These are phyloP conservation scores for Xerocomus potaroensis DNA, from an alignment of 768 basidiomycete species.

Conservation along the genomic window DNA sequence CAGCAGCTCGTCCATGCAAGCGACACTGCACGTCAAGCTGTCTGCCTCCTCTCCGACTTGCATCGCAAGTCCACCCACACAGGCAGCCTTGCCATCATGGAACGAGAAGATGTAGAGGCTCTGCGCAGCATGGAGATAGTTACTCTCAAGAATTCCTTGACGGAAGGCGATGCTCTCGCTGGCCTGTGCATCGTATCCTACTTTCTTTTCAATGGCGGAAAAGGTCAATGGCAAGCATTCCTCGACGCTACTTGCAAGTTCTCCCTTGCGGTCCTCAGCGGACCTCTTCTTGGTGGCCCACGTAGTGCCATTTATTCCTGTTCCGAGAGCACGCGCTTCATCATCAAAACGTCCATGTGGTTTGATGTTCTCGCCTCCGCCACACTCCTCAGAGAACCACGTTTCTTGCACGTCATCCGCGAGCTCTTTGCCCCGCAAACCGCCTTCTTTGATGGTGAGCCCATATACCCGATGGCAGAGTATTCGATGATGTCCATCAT, in stretches of 20 bases:
- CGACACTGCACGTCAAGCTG: slow-evolving; percentile 51
- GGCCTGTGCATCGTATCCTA: slow-evolving; percentile 72
- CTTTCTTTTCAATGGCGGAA: slow-evolving; percentile 74
- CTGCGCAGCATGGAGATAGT: slow-evolving; percentile 23
- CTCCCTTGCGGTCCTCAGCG: slow-evolving; percentile 45
- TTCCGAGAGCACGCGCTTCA: slow-evolving; percentile 55
- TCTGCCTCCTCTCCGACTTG: slow-evolving; percentile 58
- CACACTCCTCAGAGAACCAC: slow-evolving; percentile 58
- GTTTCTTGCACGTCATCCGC: slow-evolving; percentile 53
- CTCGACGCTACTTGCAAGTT: slow-evolving; percentile 57
- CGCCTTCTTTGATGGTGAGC: slow-evolving; percentile 30
- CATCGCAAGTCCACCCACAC: slow-evolving; percentile 37
- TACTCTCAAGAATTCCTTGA: slow-evolving; percentile 24
- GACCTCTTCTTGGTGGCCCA: slow-evolving; percentile 35
- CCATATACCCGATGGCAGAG: slow-evolving; percentile 35
- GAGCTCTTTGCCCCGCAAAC: slow-evolving; percentile 42
- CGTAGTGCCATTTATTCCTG: slow-evolving; percentile 44
- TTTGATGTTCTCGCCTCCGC: slow-evolving; percentile 80
- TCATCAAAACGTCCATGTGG: slow-evolving; percentile 83
- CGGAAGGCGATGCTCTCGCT: slow-evolving; percentile 72
- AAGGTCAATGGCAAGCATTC: slow-evolving; percentile 65
- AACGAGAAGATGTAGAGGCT: slow-evolving; percentile 23
- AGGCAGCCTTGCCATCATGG: slow-evolving; percentile 16
- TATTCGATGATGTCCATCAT: slow-evolving; percentile 79
- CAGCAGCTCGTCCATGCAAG: slow-evolving; percentile 45